Evolutionary conservation across 495 filamentous ascomycete genomes (phyloP), one percentile per base, ranked within the genome.

Genomic region (Sabuloglossum arenarium): DNA sequence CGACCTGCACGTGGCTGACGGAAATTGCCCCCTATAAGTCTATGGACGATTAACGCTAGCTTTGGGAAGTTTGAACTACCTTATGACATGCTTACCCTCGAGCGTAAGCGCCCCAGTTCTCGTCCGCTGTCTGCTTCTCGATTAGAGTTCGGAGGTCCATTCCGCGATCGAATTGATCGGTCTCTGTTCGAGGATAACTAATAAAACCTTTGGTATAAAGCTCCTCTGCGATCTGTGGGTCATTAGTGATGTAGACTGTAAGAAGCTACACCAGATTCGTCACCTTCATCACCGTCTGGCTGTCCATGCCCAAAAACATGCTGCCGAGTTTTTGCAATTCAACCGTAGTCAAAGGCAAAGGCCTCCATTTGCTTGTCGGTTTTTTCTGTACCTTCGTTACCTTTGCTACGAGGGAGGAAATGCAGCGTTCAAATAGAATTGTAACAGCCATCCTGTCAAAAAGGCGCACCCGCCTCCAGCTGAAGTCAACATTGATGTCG

Each of bases 271-370:
- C n/a, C 5, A 29, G 24, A 43, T 14, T 39, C 32, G 3, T 23
- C 6, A 78, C 77, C 60, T 79, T 82, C 88, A 98, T 94, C 42
- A 93, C 86, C 42, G 78, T 70, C 57, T 93, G 81, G 69, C 86
- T 85, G 58, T 84, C 85, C 76, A 98, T 81, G 21, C 80, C 76
- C 12, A 97, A 73, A 62, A 88, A 93, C 53, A 77, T 73, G 59
- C 81, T 91, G 21, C 93, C 91, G 73, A 88, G 87, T 73, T 95
- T 97, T 64, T 97, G 91, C n/a, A 98, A 70, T 61, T 98, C 93
- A n/a, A 98, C 86, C 0, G 91, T 98, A 0, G 91, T 98, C 61
- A 98, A 71, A 0, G 91, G 91, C 31, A 98, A 65, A 1, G 91
- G 91, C 61, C 86, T 85, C 88, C 83, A 94, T 70, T 93, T 95